Evolutionary conservation across 2,329 filamentous ascomycete genomes (phyloP), one percentile per base, ranked within the genome.

Genomic region (Scedosporium minutisporum): DNA sequence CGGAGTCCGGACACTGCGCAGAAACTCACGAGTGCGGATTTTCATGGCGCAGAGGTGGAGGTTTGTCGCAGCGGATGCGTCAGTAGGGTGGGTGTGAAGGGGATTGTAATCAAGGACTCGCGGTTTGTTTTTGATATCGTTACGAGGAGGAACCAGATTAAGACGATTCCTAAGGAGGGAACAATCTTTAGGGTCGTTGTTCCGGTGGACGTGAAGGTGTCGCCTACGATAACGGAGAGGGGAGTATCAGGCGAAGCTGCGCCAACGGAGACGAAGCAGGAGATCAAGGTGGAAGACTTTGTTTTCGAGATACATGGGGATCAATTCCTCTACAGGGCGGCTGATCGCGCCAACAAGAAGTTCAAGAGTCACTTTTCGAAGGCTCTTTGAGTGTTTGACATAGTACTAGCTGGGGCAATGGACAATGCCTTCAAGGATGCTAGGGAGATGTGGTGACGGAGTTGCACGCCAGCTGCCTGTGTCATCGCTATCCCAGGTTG

Each of bases 101-200:
- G 95, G 16, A 93, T 97, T 68, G 89, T 97, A 64, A 86, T 97
- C 48, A 87, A 90, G 72, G 95, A 99, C 76, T 88, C 89, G 60
- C 91, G 89, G 72, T 93, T 89, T 70, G 87, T 89, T 1, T 90
- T 97, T 74, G 90, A 96, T 73, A 77, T 99, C 65, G 82, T 97
- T 46, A 96, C 91, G 2, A 79, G 74, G 69, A 81, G 80, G 67
- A 82, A 93, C 74, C 78, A 82, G 67, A 69, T 95, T 53, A 96
- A 95, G 77, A 79, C 85, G 48, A 80, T 97, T 63, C 93, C 95
- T 3, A 99, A 99, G 72, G 92, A 96, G 71, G 88, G 92, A 46
- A 93, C 92, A 0, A 80, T 93, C 18, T 97, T 99, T 69, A 83
- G 86, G 21, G 85, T 97, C 66, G 81, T 85, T 66, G 79, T 97